These are phyloP conservation scores for Carex kokanica DNA, from an alignment of 176 grass and related monocot genomes.

Conservation along the genomic window DNA sequence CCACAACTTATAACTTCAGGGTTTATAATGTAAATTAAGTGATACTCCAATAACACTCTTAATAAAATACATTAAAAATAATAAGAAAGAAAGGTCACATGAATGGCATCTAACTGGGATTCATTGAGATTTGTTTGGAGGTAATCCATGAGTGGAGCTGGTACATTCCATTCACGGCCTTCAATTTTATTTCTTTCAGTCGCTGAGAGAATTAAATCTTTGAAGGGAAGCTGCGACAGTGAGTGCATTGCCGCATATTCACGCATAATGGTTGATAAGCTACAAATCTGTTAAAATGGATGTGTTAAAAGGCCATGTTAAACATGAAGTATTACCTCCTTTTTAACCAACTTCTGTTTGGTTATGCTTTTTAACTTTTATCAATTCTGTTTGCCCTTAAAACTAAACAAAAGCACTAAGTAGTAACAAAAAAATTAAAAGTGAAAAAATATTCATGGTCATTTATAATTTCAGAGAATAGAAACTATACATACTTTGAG, in stretches of 20 bases:
- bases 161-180: slow-evolving; percentile 73
- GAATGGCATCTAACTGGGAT: slow-evolving; percentile 86
- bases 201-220: slow-evolving; percentile 87
- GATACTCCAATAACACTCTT: neutral
- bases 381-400: neutral
- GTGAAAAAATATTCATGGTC: neutral
- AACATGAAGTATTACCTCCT: neutral
- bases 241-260: slow-evolving; percentile 82
- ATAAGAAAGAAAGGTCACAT: slow-evolving; percentile 52
- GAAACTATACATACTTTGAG: slow-evolving; percentile 50
- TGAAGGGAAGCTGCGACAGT: slow-evolving; percentile 76
- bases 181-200: slow-evolving; percentile 55
- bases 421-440: neutral
- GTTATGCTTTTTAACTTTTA: neutral
- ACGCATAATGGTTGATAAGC: slow-evolving; percentile 88
- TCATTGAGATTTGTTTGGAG: slow-evolving; percentile 78
- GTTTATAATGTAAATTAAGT: neutral
- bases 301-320: slow-evolving; percentile 18
- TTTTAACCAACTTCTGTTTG: neutral
- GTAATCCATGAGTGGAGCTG: slow-evolving; percentile 77
- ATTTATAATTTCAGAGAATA: neutral
- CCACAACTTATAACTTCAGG: neutral
- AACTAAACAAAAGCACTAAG: neutral
- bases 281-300: slow-evolving; percentile 66
- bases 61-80: slow-evolving; percentile 5